Base-by-base conservation (phyloP, 192 early-diverging fungal species). In the Coemansia sp. region DNA sequence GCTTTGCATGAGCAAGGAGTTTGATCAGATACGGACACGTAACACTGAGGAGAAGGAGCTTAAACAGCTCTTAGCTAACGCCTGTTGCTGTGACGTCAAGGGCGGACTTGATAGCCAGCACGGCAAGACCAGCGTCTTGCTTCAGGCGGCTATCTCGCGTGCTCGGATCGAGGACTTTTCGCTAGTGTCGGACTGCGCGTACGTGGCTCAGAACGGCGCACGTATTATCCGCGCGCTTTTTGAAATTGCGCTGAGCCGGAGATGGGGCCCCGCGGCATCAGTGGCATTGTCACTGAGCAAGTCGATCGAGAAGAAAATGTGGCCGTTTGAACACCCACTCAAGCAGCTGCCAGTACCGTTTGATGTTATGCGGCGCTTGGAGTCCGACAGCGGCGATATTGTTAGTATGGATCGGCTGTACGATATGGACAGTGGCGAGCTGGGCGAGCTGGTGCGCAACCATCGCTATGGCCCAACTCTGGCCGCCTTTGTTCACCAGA, bases 141-240 rank as follows among this genome's bases (percentile, higher is more conserved):
- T 99, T 50, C 98, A 99, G 77, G 77, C 92, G 0, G 90, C 87
- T 58, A 91, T 99, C 44, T 93, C 94, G 6, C 85, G 90, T 28
- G 86, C 88, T 3, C 80, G 66, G 10, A 79, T 96, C 64, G 91
- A 98, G 26, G 95, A 98, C 80, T 98, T 98, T 88, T 92, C 96
- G 4, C 85, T 99, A 40, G 89, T 96, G 6, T 96, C 98, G 0
- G 98, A 99, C 75, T 86, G 87, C 44, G 91, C 89, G 0, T 99
- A 97, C 79, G 94, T 99, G 16, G 91, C 93, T 3, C 96, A 99
- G 77, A 98, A 98, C 72, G 89, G 94, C 2, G 91, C 89, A 1
- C 92, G 98, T 68, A 93, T 99, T 44, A 82, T 96, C 28, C 88
- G 98, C 4, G 96, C 98, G 3, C 73, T 99, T 53, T 99, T 99